Base-by-base conservation (phyloP, 176 grass and related monocot species). In the Sorghum bicolor region DNA sequence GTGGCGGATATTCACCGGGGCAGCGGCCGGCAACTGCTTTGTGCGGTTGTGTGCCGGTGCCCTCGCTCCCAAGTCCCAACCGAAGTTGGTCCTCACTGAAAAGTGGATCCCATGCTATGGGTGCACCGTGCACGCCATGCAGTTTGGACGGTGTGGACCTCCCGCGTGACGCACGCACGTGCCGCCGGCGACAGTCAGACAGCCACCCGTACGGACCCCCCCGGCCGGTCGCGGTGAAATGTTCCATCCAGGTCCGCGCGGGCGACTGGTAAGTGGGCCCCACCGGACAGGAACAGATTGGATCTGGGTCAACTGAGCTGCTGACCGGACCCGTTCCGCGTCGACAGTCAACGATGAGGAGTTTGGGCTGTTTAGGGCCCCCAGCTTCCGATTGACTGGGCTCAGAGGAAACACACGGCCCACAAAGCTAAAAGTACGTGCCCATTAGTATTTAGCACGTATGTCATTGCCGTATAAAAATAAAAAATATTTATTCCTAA, bases 1-100 rank as follows among this genome's bases (percentile, higher is more conserved):
- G 84, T 66, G 58, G 84, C 69, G 84, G 66, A 80, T 80, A 80
- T 80, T 74, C 84, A 67, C 65, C 74, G 11, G 11, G 62, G 28
- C 61, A 14, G 82, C 63, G 12, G 82, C 62, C 62, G 5, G 10
- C 34, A 5, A 15, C 31, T 17, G 45, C 57, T 34, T 3, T 2
- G n/a, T 0, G 53, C 19, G 17, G 0, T 48, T 17, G 1, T 5
- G 70, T n/a, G n/a, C n/a, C n/a, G n/a, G n/a, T n/a, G n/a, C n/a
- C 26, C 68, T 16, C 10, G 10, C 40, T 43, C 22, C n/a, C 1
- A 3, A 32, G 31, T 10, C 9, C 11, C 28, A n/a, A 16, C 24
- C 2, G n/a, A 0, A 6, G 19, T 12, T 0, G 0, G 1, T 0
- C 2, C 8, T 29, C 53, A 8, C 48, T 37, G 75, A 5, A 0